Base-by-base conservation (phyloP, 352 stramenopile genomes). In the Halophytophthora polymorphica region DNA sequence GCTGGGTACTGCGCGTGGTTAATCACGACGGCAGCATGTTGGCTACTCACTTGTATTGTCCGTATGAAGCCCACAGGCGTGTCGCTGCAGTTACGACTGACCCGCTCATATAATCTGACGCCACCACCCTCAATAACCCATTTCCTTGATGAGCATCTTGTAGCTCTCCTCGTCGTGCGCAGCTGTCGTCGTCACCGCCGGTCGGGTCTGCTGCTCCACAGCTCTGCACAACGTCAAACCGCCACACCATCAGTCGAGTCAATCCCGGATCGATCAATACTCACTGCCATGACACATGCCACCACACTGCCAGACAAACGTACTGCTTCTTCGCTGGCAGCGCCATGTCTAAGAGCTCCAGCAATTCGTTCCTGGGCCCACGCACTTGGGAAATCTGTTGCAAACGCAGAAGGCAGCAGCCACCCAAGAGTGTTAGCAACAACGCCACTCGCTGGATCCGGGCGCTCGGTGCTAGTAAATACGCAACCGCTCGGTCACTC, bases 141-240 rank as follows among this genome's bases (percentile, higher is more conserved):
- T 81, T 62, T 90, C 79, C 45, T 89, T 86, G 29, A 92, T 78
- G 12, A 92, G 65, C 4, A 67, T 63, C n/a, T 84, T 59, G 56
- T 92, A 92, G 41, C 64, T 58, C 39, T 29, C 22, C 7, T 58
- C 34, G 40, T 57, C 45, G 34, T 62, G 49, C 33, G 25, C 28
- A 23, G 38, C 38, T 33, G 19, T 28, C 29, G 44, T 18, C 13
- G 25, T n/a, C 14, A 21, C 13, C 2, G 37, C 15, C n/a, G 15
- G 23, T 29, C n/a, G n/a, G n/a, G n/a, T n/a, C n/a, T n/a, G n/a
- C n/a, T n/a, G n/a, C n/a, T n/a, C n/a, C n/a, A n/a, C n/a, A n/a
- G n/a, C n/a, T n/a, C n/a, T n/a, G n/a, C n/a, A n/a, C n/a, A n/a
- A n/a, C n/a, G n/a, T n/a, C n/a, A n/a, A n/a, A n/a, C n/a, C n/a